Evolutionary conservation across 2,329 filamentous ascomycete genomes (phyloP), one percentile per base, ranked within the genome.

Genomic region (Chalaropsis ovoidea): DNA sequence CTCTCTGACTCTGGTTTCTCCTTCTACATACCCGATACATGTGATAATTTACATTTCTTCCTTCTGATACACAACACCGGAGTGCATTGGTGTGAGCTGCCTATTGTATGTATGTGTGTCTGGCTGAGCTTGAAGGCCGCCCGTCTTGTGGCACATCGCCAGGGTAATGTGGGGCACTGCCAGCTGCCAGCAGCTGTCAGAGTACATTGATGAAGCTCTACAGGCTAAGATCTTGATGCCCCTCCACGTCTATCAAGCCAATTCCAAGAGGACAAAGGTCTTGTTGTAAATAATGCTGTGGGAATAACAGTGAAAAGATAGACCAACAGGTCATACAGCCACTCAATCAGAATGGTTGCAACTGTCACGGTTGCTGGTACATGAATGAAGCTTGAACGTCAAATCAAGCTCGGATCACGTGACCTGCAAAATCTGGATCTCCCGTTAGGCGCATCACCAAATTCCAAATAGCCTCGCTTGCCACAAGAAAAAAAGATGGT

Each of bases 381-480:
- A 31, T 39, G 3, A 13, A 31, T 19, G 1, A 58, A 35, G 54
- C 54, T 6, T 10, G 22, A n/a, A 27, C 13, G 27, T 45, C 10
- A 45, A 45, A 24, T 43, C 11, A 41, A 15, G 35, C n/a, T 19
- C 43, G 22, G 15, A 35, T 69, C 68, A 66, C 68, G 68, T 65
- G 43, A 64, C 62, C 62, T 19, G 42, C 42, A 61, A 64, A 67
- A 47, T 61, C 56, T 66, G 27, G 43, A 31, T 54, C 60, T 56
- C 31, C 27, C 22, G 35, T 58, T 63, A 47, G 17, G 49, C 58
- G 41, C 67, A 63, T 66, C 65, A 65, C 69, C 69, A 69, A 68
- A 39, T 58, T 58, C 45, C 41, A 27, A 63, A 63, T 61, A 64
- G 52, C 52, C 62, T 67, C 47, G 62, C 62, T 43, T 24, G 54